Evolutionary conservation across 1,284 basidiomycete genomes (phyloP), one percentile per base, ranked within the genome.

Genomic region (Neonothopanus nambi): DNA sequence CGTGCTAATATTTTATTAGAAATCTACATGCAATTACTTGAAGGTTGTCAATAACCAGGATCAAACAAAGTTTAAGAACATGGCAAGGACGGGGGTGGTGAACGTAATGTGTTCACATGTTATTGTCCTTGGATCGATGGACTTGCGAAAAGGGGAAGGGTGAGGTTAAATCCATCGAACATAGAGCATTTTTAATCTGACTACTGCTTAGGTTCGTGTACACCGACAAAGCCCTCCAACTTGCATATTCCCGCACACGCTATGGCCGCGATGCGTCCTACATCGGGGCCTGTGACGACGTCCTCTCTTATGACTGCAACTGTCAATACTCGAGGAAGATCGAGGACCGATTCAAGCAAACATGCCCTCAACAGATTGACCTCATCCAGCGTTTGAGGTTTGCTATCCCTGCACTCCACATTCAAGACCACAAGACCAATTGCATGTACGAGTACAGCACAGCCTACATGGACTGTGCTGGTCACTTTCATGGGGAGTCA

Each of bases 61-160:
- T 37, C 49, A 57, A n/a, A 64, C 63, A 44, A 67, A 68, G 43
- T 67, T 67, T 51, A 60, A 61, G 28, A 64, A 65, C 41, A 65
- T 65, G 62, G 59, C 60, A 15, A 51, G 61, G 4, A 64, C 48
- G 0, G 66, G 66, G 0, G 55, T 64, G 1, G 63, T 67, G 7
- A 61, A 63, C n/a, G 54, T 61, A 8, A 62, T 65, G 36, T 68
- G 67, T 30, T 41, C 36, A 5, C 66, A 68, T 51, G 52, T 65
- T 2, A 59, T 66, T 7, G 55, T 68, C 17, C 43, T 58, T 17
- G 58, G 66, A 0, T 61, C 38, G 11, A 61, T 63, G 1, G n/a
- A n/a, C n/a, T n/a, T n/a, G n/a, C n/a, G n/a, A n/a, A n/a, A n/a
- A n/a, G n/a, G n/a, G n/a, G n/a, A 64, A 67, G 8, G 40, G 55